phyloP scores from a whole-genome alignment of 1,284 basidiomycete species.

The Vanrija sp. region DNA sequence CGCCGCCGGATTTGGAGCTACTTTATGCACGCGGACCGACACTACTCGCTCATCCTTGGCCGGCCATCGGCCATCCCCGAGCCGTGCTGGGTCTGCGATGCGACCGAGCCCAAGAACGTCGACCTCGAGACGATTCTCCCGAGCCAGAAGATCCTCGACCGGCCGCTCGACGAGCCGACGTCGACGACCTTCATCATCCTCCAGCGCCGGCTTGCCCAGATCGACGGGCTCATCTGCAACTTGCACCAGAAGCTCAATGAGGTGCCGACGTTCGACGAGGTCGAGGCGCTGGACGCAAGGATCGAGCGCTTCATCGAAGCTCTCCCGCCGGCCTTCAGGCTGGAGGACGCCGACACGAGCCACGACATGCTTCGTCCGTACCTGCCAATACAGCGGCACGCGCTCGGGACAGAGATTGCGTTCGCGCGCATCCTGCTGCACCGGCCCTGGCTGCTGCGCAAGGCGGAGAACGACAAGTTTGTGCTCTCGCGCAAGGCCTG shows the following conservation, averaged over 20 bases:
- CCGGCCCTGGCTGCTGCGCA: neutral
- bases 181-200: slow-evolving; percentile 77
- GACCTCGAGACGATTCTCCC: slow-evolving; percentile 56
- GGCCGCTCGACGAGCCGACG: slow-evolving; percentile 57
- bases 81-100: no score
- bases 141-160: slow-evolving; percentile 26
- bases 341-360: neutral
- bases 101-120: slow-evolving; percentile 55
- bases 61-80: slow-evolving; percentile 60
- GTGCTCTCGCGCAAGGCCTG: neutral
- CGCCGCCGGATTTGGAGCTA: slow-evolving; percentile 84
- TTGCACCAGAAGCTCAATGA: slow-evolving; percentile 80
- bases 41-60: slow-evolving; percentile 78
- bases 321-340: slow-evolving; percentile 57
- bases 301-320: slow-evolving; percentile 66
- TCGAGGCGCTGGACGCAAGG: slow-evolving; percentile 72
- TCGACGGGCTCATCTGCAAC: slow-evolving; percentile 82
- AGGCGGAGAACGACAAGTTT: neutral
- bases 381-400: neutral
- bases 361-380: neutral
- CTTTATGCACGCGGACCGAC: slow-evolving; percentile 76
- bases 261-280: slow-evolving; percentile 74
- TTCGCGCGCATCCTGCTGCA: slow-evolving; percentile 11
- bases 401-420: neutral
- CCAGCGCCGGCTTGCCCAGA: slow-evolving; percentile 69